Evolutionary conservation across 768 basidiomycete genomes (phyloP), one percentile per base, ranked within the genome.

Genomic region (Pleurotus tuoliensis): DNA sequence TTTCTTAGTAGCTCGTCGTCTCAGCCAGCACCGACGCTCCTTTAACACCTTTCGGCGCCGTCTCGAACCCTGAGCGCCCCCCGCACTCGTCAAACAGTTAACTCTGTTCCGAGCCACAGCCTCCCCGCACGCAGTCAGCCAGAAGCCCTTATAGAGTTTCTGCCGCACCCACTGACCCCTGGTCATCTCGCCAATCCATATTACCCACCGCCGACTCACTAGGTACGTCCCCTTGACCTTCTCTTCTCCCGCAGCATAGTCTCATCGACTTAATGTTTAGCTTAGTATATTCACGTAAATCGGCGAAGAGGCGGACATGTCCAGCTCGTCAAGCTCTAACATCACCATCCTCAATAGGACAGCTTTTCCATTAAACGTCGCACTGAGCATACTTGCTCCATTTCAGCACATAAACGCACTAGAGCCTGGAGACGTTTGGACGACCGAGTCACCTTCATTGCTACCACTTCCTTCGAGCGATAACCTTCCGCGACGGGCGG

Each of bases 321-420:
- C 51, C 13, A 20, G 24, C 12, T 39, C 51, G n/a, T 53, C 39
- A 41, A 9, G 37, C n/a, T 54, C 57, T n/a, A 24, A 39, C 30
- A 47, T 58, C 20, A 27, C 53, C 41, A 39, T 58, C 45, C 37
- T 53, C 51, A 58, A 58, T 18, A 44, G 27, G 44, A 58, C 57
- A 12, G 52, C 57, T 1, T 58, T 58, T 39, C 57, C 57, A n/a
- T 43, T 58, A 44, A 58, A 58, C 46, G 48, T 58, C 20, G 57
- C 51, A 30, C 38, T 58, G 16, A 53, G 46, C 46, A 34, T 41
- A 34, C 25, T 58, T 46, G 50, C 45, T n/a, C 52, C 57, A 18
- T 53, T 58, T 38, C 30, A 53, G 44, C 46, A 58, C 25, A 54
- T 30, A 13, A 58, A 58, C 27, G 13, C 57, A 4, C 52, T 58